Conservation (phyloP, 345 rosid genomes). For the Capsella bursapastoris region DNA sequence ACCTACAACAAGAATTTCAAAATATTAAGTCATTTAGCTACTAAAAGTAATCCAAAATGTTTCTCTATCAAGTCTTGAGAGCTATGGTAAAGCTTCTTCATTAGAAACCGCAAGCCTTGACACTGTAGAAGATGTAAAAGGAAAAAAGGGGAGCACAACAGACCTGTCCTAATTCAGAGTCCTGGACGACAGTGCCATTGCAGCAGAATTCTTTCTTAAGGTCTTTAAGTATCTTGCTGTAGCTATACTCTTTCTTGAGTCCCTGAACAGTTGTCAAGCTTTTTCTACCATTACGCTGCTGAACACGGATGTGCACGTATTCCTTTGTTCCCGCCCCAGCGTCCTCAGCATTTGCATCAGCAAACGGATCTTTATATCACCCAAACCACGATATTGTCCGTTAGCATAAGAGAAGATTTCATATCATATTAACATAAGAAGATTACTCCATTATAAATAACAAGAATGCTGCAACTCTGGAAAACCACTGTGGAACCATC, state of each 20-base stretch:
- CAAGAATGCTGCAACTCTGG: neutral
- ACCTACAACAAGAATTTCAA: constrained; percentile 27
- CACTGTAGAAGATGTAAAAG: neutral
- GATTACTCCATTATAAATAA: neutral
- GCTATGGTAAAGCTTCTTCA: too few relatives aligned
- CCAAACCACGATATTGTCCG: neutral
- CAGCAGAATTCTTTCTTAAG: constrained; percentile 69
- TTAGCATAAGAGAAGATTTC: neutral
- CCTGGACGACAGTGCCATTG: constrained; percentile 66
- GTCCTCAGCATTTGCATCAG: constrained; percentile 63
- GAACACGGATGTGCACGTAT: constrained; percentile 55
- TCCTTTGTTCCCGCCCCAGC: constrained; percentile 56
- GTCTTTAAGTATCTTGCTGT: constrained; percentile 62
- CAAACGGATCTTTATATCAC: constrained; percentile 49
- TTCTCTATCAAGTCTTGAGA: too few relatives aligned
- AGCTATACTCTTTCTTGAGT: constrained; percentile 61
- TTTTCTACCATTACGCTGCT: constrained; percentile 62
- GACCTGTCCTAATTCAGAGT: constrained; percentile 68
- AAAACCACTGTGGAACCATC: too few relatives aligned
- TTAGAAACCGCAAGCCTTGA: neutral
- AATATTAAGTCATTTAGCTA: neutral
- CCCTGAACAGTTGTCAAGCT: constrained; percentile 61
- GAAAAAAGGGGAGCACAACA: neutral
- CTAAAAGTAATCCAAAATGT: neutral
- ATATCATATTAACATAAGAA: neutral